These are phyloP conservation scores for Theobroma grandiflorum DNA, from an alignment of 441 rosid genomes.

Conservation along the genomic window DNA sequence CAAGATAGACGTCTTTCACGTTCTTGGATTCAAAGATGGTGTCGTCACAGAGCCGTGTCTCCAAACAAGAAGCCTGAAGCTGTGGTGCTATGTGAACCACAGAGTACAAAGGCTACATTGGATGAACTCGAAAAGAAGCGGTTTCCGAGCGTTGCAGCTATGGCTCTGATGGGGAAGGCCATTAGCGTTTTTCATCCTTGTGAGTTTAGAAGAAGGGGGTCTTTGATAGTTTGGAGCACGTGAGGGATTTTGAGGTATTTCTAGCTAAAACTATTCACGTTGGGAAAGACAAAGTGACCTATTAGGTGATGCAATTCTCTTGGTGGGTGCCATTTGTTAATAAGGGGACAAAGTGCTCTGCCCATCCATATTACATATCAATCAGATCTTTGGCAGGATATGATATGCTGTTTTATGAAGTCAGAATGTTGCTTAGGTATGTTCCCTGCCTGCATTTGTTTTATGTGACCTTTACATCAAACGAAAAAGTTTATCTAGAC, in stretches of 20 bases:
- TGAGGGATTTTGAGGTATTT: slow-evolving; percentile 35
- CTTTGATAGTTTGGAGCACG: slow-evolving; percentile 73
- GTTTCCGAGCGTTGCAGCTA: slow-evolving; percentile 89
- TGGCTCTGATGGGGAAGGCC: slow-evolving; percentile 96
- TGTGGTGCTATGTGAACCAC: slow-evolving; percentile 45
- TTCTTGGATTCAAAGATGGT: slow-evolving; percentile 90
- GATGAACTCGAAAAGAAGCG: slow-evolving; percentile 56
- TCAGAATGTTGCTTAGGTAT: slow-evolving; percentile 9
- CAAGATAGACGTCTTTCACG: slow-evolving; percentile 50
- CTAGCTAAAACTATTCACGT: slow-evolving; percentile 9
- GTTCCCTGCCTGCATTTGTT: neutral
- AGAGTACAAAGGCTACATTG: slow-evolving; percentile 37
- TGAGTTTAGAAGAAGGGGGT: slow-evolving; percentile 58
- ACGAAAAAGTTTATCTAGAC: neutral
- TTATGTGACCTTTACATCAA: neutral
- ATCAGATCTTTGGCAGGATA: slow-evolving; percentile 3
- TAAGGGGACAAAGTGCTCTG: neutral
- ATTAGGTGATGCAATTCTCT: neutral
- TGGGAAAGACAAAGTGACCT: neutral
- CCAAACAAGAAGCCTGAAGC: slow-evolving; percentile 39
- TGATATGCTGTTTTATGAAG: neutral
- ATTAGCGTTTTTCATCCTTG: slow-evolving; percentile 64
- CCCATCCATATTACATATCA: neutral
- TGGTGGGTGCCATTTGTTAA: neutral
- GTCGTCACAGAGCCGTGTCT: slow-evolving; percentile 41